Base-by-base conservation (phyloP, 2,329 filamentous ascomycete genomes). In the Aspergillus spinulosporus region DNA sequence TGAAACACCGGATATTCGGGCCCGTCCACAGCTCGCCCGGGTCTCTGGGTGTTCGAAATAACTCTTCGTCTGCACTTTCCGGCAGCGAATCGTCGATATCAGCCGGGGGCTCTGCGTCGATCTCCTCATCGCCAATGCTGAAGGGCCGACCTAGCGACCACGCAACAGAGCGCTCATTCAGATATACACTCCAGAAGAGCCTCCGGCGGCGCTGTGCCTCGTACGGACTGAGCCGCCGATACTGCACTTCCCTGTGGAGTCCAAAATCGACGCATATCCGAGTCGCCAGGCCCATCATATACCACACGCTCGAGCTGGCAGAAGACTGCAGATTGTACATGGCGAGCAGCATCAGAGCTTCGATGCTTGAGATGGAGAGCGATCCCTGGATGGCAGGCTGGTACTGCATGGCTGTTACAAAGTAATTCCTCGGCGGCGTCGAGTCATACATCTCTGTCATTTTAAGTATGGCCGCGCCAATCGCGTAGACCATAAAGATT, bases 111-210 rank as follows among this genome's bases (percentile, higher is more conserved):
- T 67, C 61, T 1, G 64, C 64, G 43, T 70, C 68, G 42, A 71
- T 70, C n/a, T 71, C 68, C 43, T 69, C 63, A 40, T 72, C 69
- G 1, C 66, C 57, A 8, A 72, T 70, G 39, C 69, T 68, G 9
- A 71, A 66, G n/a, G 69, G 69, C 9, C 69, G 63, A 4, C 69
- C 69, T 0, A 71, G 57, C 0, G 69, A 66, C 52, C 66, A 65
- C 2, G 66, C 61, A 9, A 65, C 62, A 8, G 66, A 64, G 29
- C 69, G 52, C 26, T 72, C 70, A 2, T 69, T 62, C 7, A 69
- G 52, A 39, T 72, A 71, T 5, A 68, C 64, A 47, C 63, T 66
- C 70, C 68, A 72, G 55, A 72, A 72, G 0, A 71, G 55, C n/a
- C 70, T 60, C 9, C 63, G 65, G 1, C 62, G 62, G n/a, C 54